Evolutionary conservation across 2,329 filamentous ascomycete genomes (phyloP), one percentile per base, ranked within the genome.

Genomic region (Pseudogymnoascus pannorum): DNA sequence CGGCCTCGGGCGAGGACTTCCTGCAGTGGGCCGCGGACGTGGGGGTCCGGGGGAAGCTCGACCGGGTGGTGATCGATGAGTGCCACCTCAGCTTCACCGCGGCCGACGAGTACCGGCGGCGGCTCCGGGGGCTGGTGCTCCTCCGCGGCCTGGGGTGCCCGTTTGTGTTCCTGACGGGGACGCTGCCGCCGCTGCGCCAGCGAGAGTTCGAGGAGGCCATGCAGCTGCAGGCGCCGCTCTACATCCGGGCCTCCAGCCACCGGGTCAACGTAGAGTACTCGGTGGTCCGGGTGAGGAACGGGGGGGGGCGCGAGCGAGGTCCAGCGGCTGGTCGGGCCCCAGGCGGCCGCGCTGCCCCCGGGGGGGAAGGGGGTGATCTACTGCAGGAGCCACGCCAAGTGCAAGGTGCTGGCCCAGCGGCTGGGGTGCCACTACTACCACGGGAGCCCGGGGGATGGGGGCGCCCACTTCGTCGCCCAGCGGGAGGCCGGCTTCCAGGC

Each of bases 41-140:
- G 20, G 9, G 40, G 22, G 20, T 44, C 40, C 40, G 40, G 12
- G 40, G 40, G 20, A 24, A 44, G 20, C 18, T 22, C 9, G 12
- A 24, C 40, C 11, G 54, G 22, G 51, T 63, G 8, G 18, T 63
- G 31, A 42, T 63, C 7, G 51, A 63, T 35, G 62, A 63, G 51
- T 60, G 61, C 38, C 61, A 63, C 24, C 22, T 62, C 14, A 63
- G 36, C 1, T 26, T 63, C 16, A 62, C 60, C 7, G 54, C 48
- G 5, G 60, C 60, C 14, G 51, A 33, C 12, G 44, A 62, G 26
- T 62, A 62, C 60, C 24, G 40, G 2, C 3, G 22, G 18, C 40
- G n/a, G 7, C 26, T 62, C 16, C 40, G 29, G 24, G 18, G 33
- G 58, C 18, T 62, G 11, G 36, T 22, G 60, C 57, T 44, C 26